A percentile compares a stretch with the other conserved stretches of the same genome.
Evolutionary conservation across 2,329 filamentous ascomycete species (phyloP).

Genomic region (Colletotrichum sansevieriae): DNA sequence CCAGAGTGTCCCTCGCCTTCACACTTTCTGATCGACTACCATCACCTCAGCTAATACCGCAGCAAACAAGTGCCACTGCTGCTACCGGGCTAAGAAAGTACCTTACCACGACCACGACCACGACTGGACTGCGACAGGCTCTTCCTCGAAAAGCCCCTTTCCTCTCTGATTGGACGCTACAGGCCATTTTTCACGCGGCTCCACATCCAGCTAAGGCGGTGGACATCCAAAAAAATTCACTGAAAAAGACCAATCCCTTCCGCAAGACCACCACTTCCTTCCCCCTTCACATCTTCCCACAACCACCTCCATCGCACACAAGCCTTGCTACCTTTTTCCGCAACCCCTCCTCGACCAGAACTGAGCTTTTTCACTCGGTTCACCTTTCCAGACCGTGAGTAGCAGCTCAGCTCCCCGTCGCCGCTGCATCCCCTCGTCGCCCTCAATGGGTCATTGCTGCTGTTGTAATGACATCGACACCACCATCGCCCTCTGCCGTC

Average conservation of each 20-base stretch:
- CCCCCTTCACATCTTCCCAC: constrained; percentile 35
- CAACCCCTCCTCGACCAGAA: constrained; percentile 19
- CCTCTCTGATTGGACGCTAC: constrained; percentile 37
- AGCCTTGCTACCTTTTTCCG: constrained; percentile 34
- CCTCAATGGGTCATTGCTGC: not conserved
- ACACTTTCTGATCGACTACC: not conserved
- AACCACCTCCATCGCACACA: constrained; percentile 30
- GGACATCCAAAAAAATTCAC: constrained; percentile 24
- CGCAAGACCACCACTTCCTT: constrained; percentile 28
- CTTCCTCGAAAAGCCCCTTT: constrained; percentile 31
- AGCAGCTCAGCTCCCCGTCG: not conserved
- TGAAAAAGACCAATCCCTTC: constrained; percentile 37
- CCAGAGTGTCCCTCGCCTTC: not conserved
- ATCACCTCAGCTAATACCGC: not conserved
- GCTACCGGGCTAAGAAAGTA: constrained; percentile 7
- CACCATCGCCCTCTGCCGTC: not conserved
- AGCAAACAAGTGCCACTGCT: constrained; percentile 10
- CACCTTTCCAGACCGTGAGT: constrained; percentile 25
- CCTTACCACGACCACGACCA: not conserved
- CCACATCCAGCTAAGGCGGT: constrained; percentile 37
- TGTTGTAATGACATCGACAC: not conserved
- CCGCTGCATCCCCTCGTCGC: not conserved
- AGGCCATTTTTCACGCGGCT: constrained; percentile 36
- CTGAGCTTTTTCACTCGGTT: constrained; percentile 37
- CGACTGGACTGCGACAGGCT: constrained; percentile 10